Percentiles rank a stretch among this genome's conserved stretches.
phyloP scores from a whole-genome alignment of 1,139 yeast genomes.

The Lodderomyces elongisporus region DNA sequence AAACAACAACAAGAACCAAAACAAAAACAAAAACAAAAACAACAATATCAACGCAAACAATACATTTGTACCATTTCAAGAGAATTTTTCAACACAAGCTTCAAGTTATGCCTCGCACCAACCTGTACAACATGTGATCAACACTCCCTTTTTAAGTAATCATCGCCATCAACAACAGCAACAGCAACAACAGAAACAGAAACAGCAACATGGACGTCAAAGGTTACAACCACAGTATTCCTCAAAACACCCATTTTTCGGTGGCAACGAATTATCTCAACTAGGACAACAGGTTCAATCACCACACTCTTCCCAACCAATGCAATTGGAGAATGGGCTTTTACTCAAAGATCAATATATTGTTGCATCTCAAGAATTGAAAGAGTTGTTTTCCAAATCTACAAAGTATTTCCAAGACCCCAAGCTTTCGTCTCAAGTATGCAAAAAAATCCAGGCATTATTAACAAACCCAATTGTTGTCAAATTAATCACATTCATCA shows the following conservation, averaged over 20 bases:
- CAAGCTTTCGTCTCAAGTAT: conserved; percentile 26
- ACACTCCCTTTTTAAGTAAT: conserved; percentile 3
- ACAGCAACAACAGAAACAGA: conserved; percentile 6
- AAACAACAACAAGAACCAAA: too few relatives aligned
- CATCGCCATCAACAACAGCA: conserved; percentile 7
- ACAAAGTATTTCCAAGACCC: conserved; percentile 45
- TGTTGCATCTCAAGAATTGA: conserved; percentile 48
- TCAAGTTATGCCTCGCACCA: not conserved
- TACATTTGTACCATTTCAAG: conserved; percentile 6
- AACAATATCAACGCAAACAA: too few relatives aligned
- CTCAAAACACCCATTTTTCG: not conserved
- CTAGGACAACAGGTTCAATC: not conserved
- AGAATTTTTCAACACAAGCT: not conserved
- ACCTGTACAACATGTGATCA: not conserved
- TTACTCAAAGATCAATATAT: conserved; percentile 47
- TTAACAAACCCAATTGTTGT: conserved; percentile 26
- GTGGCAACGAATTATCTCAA: not conserved
- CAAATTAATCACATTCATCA: conserved; percentile 36
- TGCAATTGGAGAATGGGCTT: conserved; percentile 54
- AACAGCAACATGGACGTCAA: conserved; percentile 8
- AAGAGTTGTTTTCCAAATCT: conserved; percentile 38
- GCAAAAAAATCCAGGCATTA: conserved; percentile 31
- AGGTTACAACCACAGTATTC: conserved; percentile 3
- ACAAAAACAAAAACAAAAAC: too few relatives aligned
- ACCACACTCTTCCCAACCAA: conserved; percentile 9